phyloP scores from a whole-genome alignment of 1,284 basidiomycete species.

The Peniophora sp. region DNA sequence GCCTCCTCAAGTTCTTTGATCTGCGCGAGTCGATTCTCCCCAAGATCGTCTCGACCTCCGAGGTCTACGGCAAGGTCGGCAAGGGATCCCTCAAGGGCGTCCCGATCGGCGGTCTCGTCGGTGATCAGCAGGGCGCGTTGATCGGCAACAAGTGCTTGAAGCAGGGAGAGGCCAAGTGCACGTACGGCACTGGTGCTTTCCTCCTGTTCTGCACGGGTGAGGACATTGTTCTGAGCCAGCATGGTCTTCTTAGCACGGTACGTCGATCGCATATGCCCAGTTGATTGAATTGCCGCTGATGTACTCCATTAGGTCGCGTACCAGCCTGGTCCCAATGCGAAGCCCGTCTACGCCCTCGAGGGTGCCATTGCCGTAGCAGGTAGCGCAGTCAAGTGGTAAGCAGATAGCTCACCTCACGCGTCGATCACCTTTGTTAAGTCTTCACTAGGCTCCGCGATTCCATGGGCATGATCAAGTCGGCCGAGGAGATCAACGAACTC shows the following conservation, averaged over 20 bases:
- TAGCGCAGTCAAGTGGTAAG: slow-evolving; percentile 85
- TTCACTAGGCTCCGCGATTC: slow-evolving; percentile 74
- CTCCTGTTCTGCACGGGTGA: slow-evolving; percentile 89
- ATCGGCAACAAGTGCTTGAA: slow-evolving; percentile 92
- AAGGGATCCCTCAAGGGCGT: slow-evolving; percentile 69
- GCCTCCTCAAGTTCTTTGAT: slow-evolving; percentile 84
- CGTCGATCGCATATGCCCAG: slow-evolving; percentile 11
- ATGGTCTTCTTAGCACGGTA: slow-evolving; percentile 88
- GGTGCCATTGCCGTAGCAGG: slow-evolving; percentile 95
- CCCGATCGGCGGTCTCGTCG: slow-evolving; percentile 86
- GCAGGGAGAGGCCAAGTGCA: slow-evolving; percentile 87
- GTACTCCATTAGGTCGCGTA: slow-evolving; percentile 66
- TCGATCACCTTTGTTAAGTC: slow-evolving; percentile 1
- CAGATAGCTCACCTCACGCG: slow-evolving; percentile 1
- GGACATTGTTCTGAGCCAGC: slow-evolving; percentile 77
- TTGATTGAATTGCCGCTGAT: slow-evolving; percentile 12
- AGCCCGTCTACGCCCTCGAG: slow-evolving; percentile 90
- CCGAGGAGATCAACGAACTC: slow-evolving; percentile 80
- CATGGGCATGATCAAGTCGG: slow-evolving; percentile 76
- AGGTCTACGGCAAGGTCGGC: slow-evolving; percentile 80
- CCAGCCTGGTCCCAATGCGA: slow-evolving; percentile 73
- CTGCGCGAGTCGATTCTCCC: slow-evolving; percentile 78
- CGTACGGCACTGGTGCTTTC: slow-evolving; percentile 95
- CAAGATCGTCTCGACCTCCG: slow-evolving; percentile 84
- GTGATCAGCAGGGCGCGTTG: slow-evolving; percentile 95